Percentiles rank a stretch among this genome's conserved stretches.
Conservation (phyloP, 2,329 filamentous ascomycete genomes). For the Aspergillus spinulosporus region DNA sequence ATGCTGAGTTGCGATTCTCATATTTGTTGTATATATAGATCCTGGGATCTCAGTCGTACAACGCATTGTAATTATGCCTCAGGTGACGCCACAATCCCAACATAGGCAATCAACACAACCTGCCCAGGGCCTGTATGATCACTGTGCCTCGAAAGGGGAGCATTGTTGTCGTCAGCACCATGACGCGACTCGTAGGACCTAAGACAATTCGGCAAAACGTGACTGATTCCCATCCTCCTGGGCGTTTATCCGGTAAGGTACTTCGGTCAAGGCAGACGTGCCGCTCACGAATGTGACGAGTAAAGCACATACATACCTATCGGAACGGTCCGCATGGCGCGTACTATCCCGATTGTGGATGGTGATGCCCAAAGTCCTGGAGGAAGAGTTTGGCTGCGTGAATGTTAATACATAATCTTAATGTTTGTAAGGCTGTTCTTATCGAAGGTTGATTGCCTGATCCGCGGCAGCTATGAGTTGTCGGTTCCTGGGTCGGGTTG, state of each 20-base stretch:
- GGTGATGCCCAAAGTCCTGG: neutral
- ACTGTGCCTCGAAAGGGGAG: neutral
- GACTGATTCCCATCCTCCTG: neutral
- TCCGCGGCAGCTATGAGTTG: conserved; percentile 1
- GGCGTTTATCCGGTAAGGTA: neutral
- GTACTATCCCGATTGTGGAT: neutral
- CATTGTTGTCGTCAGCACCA: neutral
- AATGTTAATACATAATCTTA: neutral
- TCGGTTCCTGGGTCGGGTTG: conserved; percentile 1
- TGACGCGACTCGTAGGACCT: neutral
- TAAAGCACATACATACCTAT: neutral
- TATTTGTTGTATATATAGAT: conserved; percentile 3
- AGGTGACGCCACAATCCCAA: neutral
- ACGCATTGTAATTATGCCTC: conserved; percentile 8
- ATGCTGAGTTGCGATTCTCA: conserved; percentile 5
- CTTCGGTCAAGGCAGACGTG: neutral
- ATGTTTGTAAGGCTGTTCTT: neutral
- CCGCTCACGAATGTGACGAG: conserved; percentile 1
- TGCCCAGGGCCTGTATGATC: neutral
- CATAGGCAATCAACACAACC: neutral
- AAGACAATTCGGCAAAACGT: neutral
- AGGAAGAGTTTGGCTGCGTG: neutral
- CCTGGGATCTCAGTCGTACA: conserved; percentile 5
- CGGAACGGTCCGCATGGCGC: conserved; percentile 6
- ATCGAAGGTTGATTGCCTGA: neutral